phyloP scores from a whole-genome alignment of 495 filamentous ascomycete species.

The Neurospora tetraspora region DNA sequence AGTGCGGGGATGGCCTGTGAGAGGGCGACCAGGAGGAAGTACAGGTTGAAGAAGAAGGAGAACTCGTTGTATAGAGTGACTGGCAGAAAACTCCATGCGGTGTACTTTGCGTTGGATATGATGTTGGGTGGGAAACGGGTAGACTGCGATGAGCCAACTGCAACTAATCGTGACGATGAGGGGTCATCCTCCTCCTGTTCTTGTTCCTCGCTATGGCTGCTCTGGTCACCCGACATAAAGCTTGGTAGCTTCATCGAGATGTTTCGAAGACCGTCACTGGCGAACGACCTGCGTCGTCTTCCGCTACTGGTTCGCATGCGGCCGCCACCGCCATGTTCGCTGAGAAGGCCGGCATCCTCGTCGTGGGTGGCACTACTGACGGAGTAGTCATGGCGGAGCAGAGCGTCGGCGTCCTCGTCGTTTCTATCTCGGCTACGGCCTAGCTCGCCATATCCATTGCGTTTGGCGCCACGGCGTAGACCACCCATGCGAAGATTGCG shows the following conservation, averaged over 20 bases:
- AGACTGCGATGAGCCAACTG: conserved; percentile 39
- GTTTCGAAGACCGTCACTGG: conserved; percentile 25
- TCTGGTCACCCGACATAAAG: conserved; percentile 37
- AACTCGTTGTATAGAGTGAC: conserved; percentile 96
- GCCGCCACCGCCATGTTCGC: conserved; percentile 19
- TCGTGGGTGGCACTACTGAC: conserved; percentile 39
- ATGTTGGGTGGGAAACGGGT: conserved; percentile 69
- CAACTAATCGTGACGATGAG: conserved; percentile 40
- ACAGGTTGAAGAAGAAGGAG: conserved; percentile 99
- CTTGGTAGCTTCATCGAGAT: conserved; percentile 39
- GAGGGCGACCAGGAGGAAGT: conserved; percentile 89
- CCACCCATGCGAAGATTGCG: conserved; percentile 59
- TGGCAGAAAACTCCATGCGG: conserved; percentile 89
- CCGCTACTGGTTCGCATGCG: conserved; percentile 11
- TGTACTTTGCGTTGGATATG: conserved; percentile 96
- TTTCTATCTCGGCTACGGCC: conserved; percentile 42
- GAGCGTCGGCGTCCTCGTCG: conserved; percentile 46
- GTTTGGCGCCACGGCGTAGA: conserved; percentile 36
- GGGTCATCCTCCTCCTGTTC: conserved; percentile 43
- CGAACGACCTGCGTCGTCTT: conserved; percentile 22
- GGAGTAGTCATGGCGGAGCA: conserved; percentile 52
- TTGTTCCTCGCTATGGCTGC: conserved; percentile 23
- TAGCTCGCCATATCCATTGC: conserved; percentile 49
- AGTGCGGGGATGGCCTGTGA: conserved; percentile 85
- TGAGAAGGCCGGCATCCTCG: conserved; percentile 59